These are phyloP conservation scores for Cordia subcordata DNA, from an alignment of 257 asterid species.

Conservation along the genomic window DNA sequence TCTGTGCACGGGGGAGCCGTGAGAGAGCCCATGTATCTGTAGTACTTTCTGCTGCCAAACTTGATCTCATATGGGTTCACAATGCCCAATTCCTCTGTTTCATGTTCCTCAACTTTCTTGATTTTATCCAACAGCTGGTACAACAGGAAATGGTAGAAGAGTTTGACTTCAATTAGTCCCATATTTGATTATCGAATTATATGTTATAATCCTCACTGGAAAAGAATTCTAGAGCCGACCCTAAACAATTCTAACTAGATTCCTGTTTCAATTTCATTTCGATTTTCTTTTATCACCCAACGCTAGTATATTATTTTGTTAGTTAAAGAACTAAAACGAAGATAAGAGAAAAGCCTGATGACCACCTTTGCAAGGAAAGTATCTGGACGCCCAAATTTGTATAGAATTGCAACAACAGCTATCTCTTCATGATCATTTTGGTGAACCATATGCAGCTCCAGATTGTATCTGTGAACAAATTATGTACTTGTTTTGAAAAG, in stretches of 20 bases:
- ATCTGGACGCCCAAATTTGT: conserved; percentile 51
- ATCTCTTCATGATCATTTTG: conserved; percentile 28
- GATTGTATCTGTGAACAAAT: conserved; percentile 28
- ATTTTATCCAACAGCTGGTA: conserved; percentile 33
- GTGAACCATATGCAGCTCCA: conserved; percentile 84
- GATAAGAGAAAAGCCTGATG: conserved; percentile 4
- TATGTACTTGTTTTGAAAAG: no score
- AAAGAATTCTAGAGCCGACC: no score
- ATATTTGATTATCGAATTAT: no score
- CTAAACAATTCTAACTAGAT: background rate
- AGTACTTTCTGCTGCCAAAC: conserved; percentile 50
- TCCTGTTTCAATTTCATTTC: no score
- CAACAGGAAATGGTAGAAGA: no score
- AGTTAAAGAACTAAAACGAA: no score
- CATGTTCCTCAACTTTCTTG: conserved; percentile 14
- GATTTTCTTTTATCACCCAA: background rate
- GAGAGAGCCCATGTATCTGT: conserved; percentile 73
- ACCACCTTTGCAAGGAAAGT: conserved; percentile 47
- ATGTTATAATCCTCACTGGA: no score
- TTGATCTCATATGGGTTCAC: conserved; percentile 43
- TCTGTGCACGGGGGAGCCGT: conserved; percentile 86
- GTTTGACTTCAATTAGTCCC: no score
- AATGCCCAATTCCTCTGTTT: conserved; percentile 26
- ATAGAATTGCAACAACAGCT: conserved; percentile 57
- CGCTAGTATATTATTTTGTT: background rate